Evolutionary conservation across 352 stramenopile genomes (phyloP), one percentile per base, ranked within the genome.

Genomic region (Globisporangium yorkense): DNA sequence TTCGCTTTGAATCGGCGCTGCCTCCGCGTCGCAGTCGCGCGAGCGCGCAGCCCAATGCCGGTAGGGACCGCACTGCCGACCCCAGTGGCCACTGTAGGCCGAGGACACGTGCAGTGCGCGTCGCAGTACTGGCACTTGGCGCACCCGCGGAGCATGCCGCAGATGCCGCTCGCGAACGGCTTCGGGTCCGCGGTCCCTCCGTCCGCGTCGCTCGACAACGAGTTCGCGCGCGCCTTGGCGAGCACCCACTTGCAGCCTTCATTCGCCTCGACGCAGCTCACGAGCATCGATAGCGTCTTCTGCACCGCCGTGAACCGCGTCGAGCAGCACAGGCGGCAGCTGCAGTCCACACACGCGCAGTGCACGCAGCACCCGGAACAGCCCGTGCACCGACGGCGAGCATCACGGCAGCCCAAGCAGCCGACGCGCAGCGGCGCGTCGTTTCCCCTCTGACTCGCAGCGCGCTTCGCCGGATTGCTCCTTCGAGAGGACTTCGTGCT

Each of bases 261-360:
- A 0, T 70, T 79, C 6, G 63, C 66, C 46, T 92, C 81, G 24
- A 92, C 77, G 5, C 69, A 59, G 35, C 78, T 65, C 51, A 92
- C 58, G 41, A 92, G 69, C 29, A 84, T 58, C 5, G 51, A 54
- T 54, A 92, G 63, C 2, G 75, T 76, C 59, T 88, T 88, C 54
- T 88, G 79, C 15, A 89, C 79, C 0, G 69, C 75, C 0, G 71
- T 57, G 33, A 72, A 65, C 5, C 73, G 72, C 31, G 75, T 83
- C 5, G 77, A 85, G 48, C 77, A 81, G 67, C 82, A 92, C 74
- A 89, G 82, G n/a, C 79, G 74, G 40, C 82, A 92, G 12, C 74
- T 72, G 54, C 82, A 92, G 35, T 70, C 74, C 39, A 87, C 63
- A 61, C 82, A 92, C 16, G 82, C 71, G 20, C 82, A 92, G 62